Base-by-base conservation (phyloP, 164 flowering plant species). In the Litsea cubeba region DNA sequence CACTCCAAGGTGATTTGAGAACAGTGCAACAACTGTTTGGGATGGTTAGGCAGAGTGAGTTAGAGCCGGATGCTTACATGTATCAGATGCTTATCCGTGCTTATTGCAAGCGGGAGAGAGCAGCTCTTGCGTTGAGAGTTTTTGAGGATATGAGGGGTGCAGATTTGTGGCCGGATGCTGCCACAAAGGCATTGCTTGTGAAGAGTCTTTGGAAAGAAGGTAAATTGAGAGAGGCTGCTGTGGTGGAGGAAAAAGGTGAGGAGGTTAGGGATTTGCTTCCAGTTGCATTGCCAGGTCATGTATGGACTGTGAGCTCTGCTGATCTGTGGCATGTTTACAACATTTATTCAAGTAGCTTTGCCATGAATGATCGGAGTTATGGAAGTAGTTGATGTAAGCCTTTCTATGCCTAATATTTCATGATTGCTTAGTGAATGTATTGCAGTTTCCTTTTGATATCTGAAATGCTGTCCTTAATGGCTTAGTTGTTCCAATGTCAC, bases 121-220 rank as follows among this genome's bases (percentile, higher is more conserved):
- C 95, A 49, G 84, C 91, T 70, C 86, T 90, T 74, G 99, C 97
- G 20, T 75, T 83, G 84, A 91, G 97, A 80, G 74, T 86, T 70
- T 93, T 88, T 74, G 91, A 93, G 76, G 98, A 92, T 73, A 89
- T 93, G 94, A 85, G 71, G 76, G 88, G 71, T 76, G 82, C 76
- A 6, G 76, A 78, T 49, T 78, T 91, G 78, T 58, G 83, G 75
- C 97, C 91, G 22, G 99, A 95, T 83, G 69, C 76, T 69, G 81
- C 84, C 68, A 93, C 97, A 12, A 95, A 92, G 80, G 81, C 82
- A 7, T 79, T 91, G 82, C 97, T 95, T 46, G 91, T 92, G 72
- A 95, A 85, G 76, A 84, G 98, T 82, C 89, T 95, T 8, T 93
- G 99, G 98, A 88, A 86, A 74, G 99, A 95, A 84, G 96, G 92